Evolutionary conservation across 345 rosid species (phyloP), one percentile per base, ranked within the genome.

Genomic region (Luvunga scandens): DNA sequence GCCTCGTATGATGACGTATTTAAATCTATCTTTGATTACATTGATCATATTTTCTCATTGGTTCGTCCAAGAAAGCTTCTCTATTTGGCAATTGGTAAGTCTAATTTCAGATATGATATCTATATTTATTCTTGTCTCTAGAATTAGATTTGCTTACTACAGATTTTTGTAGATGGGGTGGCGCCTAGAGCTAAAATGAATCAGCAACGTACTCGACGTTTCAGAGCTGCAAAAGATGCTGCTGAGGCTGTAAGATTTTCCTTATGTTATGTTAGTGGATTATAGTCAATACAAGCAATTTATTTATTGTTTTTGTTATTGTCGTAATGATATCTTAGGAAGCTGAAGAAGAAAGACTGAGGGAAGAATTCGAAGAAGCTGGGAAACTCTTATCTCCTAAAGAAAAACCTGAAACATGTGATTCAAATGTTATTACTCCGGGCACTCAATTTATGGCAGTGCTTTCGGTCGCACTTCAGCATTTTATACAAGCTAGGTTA

Each of bases 171-270:
- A 94, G 99, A 97, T 84, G 99, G 99, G 65, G 99, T 97, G 80
- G 98, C 99, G 5, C 99, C 98, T 21, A 90, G 99, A 87, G 99
- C 99, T 81, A 97, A 97, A 88, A 97, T 97, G 97, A 97, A 97
- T 81, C 99, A 97, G 85, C 99, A 94, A 82, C 92, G 98, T 57
- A 76, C 94, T 76, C 92, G 99, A 22, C 97, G 99, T 5, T 97
- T 91, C 82, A 91, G 96, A 86, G 94, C 98, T 69, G 98, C 99
- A 25, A 97, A 97, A 85, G 99, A 97, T 77, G 96, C 98, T 45
- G 94, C 98, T 18, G 97, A 93, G 82, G 95, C 92, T 5, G 99
- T 93, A 84, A 89, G 87, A 71, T 81, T 72, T 76, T 69, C 59
- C 31, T 53, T 38, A 66, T 48, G 27, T 76, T 75, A 68, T 36